Conservation (phyloP, 2,329 filamentous ascomycete species). For the Arthroderma sp. region DNA sequence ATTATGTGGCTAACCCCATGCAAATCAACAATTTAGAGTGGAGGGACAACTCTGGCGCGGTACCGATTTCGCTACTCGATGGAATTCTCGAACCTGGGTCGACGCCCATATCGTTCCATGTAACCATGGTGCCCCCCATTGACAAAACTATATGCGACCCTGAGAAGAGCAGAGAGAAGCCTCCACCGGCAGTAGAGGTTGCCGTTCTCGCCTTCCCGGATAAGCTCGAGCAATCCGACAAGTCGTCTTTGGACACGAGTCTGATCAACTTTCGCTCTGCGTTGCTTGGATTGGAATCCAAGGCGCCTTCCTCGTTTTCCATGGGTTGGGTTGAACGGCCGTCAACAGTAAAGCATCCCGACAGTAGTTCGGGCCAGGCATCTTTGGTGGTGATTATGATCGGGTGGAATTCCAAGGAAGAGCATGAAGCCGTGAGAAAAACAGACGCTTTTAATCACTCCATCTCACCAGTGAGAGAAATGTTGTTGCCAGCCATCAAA, state of each 20-base stretch:
- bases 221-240: slow-evolving; percentile 18
- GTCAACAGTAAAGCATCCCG: slow-evolving; percentile 18
- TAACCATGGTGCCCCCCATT: slow-evolving; percentile 19
- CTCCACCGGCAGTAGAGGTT: slow-evolving; percentile 38
- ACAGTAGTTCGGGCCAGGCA: slow-evolving; percentile 29
- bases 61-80: slow-evolving; percentile 1
- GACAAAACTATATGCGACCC: slow-evolving; percentile 6
- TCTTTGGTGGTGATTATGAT: slow-evolving; percentile 32
- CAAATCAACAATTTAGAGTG: slow-evolving; percentile 6
- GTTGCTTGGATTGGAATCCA: slow-evolving; percentile 14
- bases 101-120: slow-evolving; percentile 11
- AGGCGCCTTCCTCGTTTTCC: slow-evolving; percentile 16
- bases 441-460: slow-evolving; percentile 32
- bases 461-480: slow-evolving; percentile 30
- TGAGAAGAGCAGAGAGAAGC: slow-evolving; percentile 13
- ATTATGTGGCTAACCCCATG: not conserved
- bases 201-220: slow-evolving; percentile 31
- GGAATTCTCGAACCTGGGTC: slow-evolving; percentile 2
- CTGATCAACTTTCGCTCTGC: slow-evolving; percentile 27
- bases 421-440: slow-evolving; percentile 35
- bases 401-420: slow-evolving; percentile 40
- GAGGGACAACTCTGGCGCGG: slow-evolving; percentile 5
- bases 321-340: slow-evolving; percentile 27
- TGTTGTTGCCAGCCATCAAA: slow-evolving; percentile 22
- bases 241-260: slow-evolving; percentile 18